Conservation (phyloP, 139 green algal species). For the Pleodorina starrii region DNA sequence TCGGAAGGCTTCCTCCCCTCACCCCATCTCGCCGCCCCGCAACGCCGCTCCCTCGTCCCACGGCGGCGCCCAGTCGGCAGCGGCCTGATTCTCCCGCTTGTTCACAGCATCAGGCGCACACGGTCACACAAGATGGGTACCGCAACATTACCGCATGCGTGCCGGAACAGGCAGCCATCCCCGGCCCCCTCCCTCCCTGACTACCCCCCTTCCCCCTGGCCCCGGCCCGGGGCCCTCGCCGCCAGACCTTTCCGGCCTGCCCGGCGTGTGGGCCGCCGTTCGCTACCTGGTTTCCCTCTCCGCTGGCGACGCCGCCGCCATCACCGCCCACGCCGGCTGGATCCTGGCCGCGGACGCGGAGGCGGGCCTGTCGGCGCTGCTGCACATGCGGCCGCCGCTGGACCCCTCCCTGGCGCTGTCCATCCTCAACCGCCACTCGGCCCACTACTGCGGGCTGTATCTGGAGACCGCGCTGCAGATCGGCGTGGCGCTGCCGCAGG, state of each 20-base stretch:
- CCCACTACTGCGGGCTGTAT: constrained; percentile 70
- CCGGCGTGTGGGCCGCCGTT: constrained; percentile 90
- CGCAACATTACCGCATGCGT: no score
- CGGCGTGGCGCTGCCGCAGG: constrained; percentile 66
- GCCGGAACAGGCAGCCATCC: no score
- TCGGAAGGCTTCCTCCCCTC: no score
- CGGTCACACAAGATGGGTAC: no score
- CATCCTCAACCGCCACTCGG: constrained; percentile 67
- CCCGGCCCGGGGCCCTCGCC: no score
- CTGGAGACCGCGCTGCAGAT: constrained; percentile 81
- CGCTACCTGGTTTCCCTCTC: constrained; percentile 75
- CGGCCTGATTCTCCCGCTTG: no score
- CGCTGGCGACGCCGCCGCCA: constrained; percentile 38
- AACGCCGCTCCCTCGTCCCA: no score
- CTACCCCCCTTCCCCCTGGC: no score
- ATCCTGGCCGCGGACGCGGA: constrained; percentile 87
- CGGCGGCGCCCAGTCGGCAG: no score
- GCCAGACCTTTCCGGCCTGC: constrained; percentile 83
- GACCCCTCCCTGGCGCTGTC: constrained; percentile 71
- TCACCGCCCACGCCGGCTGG: constrained; percentile 76
- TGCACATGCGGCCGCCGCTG: constrained; percentile 76
- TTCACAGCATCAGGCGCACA: no score
- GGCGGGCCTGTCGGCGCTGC: constrained; percentile 81
- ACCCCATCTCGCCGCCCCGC: no score
- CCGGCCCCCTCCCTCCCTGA: no score